A percentile compares a stretch with the other conserved stretches of the same genome.
These are phyloP conservation scores for Biscogniauxia sp. DNA, from an alignment of 2,329 filamentous ascomycete genomes.

Conservation along the genomic window DNA sequence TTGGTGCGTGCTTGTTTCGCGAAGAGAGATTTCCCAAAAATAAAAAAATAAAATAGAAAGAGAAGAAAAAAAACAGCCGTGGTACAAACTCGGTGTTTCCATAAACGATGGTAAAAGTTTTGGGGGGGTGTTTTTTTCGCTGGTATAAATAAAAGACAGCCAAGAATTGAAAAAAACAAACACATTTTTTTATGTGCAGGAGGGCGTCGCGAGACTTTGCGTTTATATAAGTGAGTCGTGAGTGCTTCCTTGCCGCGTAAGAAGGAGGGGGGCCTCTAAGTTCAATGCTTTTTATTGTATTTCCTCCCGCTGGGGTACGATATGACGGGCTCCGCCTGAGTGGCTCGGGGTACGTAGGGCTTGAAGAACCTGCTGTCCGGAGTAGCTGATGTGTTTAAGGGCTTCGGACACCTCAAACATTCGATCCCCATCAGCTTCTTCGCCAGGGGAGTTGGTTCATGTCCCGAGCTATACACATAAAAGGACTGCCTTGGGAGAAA, in stretches of 20 bases:
- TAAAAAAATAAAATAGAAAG: too few species aligned
- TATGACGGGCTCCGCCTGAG: too few species aligned
- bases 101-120: neutral
- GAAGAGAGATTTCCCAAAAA: neutral
- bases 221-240: neutral
- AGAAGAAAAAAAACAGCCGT: slow-evolving; percentile 12
- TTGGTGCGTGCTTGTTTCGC: slow-evolving; percentile 4
- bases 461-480: neutral
- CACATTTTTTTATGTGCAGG: neutral
- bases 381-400: neutral
- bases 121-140: neutral
- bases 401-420: neutral
- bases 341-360: neutral
- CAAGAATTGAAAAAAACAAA: neutral
- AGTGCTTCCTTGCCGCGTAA: neutral
- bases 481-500: neutral
- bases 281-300: neutral
- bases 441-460: neutral
- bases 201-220: neutral
- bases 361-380: neutral
- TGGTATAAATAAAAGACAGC: neutral
- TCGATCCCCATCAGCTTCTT: neutral
- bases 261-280: neutral
- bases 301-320: neutral
- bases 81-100: slow-evolving; percentile 14